phyloP scores from a whole-genome alignment of 169 alveolate genomes.

The Eimeria praecox region DNA sequence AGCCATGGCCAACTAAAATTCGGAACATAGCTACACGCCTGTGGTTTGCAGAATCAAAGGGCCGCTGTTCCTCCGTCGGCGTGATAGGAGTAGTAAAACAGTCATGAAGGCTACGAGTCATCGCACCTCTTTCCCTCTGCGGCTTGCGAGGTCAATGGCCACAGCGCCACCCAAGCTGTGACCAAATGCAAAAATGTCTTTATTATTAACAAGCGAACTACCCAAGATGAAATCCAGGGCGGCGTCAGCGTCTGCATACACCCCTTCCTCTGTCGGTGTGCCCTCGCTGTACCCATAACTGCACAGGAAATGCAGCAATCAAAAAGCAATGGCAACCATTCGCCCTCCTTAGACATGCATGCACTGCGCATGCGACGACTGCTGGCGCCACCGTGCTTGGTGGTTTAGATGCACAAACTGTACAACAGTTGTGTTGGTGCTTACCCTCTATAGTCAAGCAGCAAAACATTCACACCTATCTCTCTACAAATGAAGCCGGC shows the following conservation, averaged over 20 bases:
- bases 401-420: background rate
- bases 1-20: background rate
- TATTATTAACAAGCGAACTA: constrained; percentile 1
- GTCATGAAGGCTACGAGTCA: background rate
- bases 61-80: background rate
- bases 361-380: background rate
- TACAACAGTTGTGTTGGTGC: background rate
- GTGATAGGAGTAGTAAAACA: background rate
- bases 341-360: background rate
- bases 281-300: constrained; percentile 79
- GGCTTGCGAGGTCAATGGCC: constrained; percentile 85
- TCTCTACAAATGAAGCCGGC: background rate
- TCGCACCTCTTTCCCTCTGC: constrained; percentile 54
- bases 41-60: background rate
- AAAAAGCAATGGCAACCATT: background rate
- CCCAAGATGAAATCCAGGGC: constrained; percentile 14
- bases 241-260: constrained; percentile 73
- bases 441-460: constrained; percentile 78
- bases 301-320: background rate
- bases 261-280: constrained; percentile 75
- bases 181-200: constrained; percentile 86
- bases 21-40: background rate
- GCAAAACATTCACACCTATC: constrained; percentile 31
- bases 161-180: constrained; percentile 89
- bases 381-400: background rate